Conservation (phyloP, 495 filamentous ascomycete genomes). For the Chaetomium tenue region DNA sequence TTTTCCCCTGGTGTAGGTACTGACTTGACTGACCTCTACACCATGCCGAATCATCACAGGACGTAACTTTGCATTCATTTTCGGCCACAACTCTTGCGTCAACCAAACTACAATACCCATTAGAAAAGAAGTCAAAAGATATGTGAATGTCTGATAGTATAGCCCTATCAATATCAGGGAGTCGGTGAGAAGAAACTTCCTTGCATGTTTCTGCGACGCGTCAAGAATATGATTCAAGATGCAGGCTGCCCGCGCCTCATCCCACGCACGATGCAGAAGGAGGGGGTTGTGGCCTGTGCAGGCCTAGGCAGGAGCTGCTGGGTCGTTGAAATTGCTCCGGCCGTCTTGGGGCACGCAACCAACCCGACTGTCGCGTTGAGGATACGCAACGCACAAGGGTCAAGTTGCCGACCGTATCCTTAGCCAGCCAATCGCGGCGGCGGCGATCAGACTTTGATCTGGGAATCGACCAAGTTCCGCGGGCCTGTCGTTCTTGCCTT, state of each 20-base stretch:
- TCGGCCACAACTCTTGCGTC: too few species aligned
- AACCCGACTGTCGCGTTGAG: neutral
- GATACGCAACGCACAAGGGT: slow-evolving; percentile 24
- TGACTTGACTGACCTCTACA: too few species aligned
- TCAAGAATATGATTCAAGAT: neutral
- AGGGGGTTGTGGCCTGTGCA: slow-evolving; percentile 7
- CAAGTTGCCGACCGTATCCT: slow-evolving; percentile 28
- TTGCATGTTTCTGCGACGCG: neutral
- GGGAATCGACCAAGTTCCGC: slow-evolving; percentile 32
- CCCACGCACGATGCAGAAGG: neutral
- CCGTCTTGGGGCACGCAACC: neutral
- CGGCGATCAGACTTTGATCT: slow-evolving; percentile 42
- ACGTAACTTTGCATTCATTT: too few species aligned
- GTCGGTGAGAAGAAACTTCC: too few species aligned
- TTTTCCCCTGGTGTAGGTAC: too few species aligned
- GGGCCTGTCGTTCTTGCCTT: slow-evolving; percentile 16
- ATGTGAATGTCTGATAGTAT: too few species aligned
- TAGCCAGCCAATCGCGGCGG: slow-evolving; percentile 33
- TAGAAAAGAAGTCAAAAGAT: too few species aligned
- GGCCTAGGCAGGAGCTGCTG: neutral
- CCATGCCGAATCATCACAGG: too few species aligned
- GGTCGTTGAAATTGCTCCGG: neutral
- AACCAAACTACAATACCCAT: too few species aligned
- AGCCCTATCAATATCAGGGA: too few species aligned
- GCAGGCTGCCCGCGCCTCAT: too few species aligned